Evolutionary conservation across 495 filamentous ascomycete genomes (phyloP), one percentile per base, ranked within the genome.

Genomic region (Penicillium bovifimosum): DNA sequence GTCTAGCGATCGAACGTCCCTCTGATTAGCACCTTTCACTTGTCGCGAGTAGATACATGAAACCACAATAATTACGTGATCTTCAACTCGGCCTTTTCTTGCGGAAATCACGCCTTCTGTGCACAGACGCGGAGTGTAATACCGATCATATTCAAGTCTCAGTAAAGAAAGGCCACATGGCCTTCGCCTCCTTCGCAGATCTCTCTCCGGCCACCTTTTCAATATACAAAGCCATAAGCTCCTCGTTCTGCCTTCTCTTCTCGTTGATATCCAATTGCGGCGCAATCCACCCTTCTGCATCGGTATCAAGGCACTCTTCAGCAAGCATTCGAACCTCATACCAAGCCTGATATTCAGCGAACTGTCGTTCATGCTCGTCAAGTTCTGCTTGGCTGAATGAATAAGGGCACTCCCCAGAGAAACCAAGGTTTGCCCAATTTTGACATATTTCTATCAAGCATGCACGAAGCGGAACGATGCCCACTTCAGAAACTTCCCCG

Each of bases 141-240:
- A n/a, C n/a, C n/a, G n/a, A n/a, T n/a, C n/a, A n/a, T n/a, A n/a
- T n/a, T n/a, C n/a, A n/a, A n/a, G n/a, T n/a, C n/a, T n/a, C n/a
- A n/a, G n/a, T n/a, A n/a, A n/a, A n/a, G 58, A 70, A 70, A 32
- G 69, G 65, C 67, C 65, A 70, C 46, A 69, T 67, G 11, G 34
- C 38, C 24, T 42, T 60, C 36, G 54, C 62, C 40, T 71, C 59
- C 0, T 68, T 60, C 11, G 53, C 45, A n/a, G 67, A 63, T 44
- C 48, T 65, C 46, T 66, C 47, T n/a, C 55, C 56, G n/a, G 52
- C 55, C 52, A 63, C 33, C 11, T 51, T 54, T 47, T 60, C 62
- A 56, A 64, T 60, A 33, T 55, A 69, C 53, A 68, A 54, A 5
- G 53, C 5, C 39, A 66, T 18, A 31, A 72, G 39, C 41, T 69